These are phyloP conservation scores for Cucurbita pepo DNA, from an alignment of 306 rosid genomes.

Conservation along the genomic window DNA sequence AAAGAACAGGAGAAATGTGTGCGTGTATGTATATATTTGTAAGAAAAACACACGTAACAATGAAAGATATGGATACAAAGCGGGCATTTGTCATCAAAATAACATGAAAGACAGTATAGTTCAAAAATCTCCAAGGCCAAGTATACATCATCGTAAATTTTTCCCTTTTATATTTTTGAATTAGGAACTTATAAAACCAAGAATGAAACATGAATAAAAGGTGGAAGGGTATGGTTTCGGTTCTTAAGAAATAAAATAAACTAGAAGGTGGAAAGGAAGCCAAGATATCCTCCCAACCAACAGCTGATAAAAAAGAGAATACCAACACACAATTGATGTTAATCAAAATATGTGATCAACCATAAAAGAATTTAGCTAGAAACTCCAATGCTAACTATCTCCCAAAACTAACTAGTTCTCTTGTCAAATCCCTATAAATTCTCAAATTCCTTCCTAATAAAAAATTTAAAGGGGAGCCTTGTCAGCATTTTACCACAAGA, in stretches of 20 bases:
- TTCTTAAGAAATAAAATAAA: background rate
- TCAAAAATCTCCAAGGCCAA: background rate
- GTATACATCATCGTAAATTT: background rate
- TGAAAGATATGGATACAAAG: background rate
- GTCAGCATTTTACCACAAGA: too few species aligned
- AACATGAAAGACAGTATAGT: background rate
- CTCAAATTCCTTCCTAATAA: too few species aligned
- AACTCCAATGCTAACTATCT: background rate
- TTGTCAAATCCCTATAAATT: too few species aligned
- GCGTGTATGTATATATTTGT: too few species aligned
- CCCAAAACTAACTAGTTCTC: background rate
- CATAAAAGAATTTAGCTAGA: too few species aligned
- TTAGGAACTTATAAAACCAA: background rate
- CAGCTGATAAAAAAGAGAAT: background rate
- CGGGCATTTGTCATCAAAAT: background rate
- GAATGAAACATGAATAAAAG: background rate
- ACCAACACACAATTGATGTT: background rate
- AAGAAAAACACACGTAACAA: background rate
- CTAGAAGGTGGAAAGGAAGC: background rate
- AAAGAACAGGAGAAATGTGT: background rate
- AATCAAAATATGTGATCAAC: background rate
- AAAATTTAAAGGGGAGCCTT: too few species aligned
- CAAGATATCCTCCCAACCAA: background rate
- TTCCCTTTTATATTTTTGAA: background rate
- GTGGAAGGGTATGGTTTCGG: background rate